These are phyloP conservation scores for Tripterygium wilfordii DNA, from an alignment of 177 flowering plant species.

Conservation along the genomic window DNA sequence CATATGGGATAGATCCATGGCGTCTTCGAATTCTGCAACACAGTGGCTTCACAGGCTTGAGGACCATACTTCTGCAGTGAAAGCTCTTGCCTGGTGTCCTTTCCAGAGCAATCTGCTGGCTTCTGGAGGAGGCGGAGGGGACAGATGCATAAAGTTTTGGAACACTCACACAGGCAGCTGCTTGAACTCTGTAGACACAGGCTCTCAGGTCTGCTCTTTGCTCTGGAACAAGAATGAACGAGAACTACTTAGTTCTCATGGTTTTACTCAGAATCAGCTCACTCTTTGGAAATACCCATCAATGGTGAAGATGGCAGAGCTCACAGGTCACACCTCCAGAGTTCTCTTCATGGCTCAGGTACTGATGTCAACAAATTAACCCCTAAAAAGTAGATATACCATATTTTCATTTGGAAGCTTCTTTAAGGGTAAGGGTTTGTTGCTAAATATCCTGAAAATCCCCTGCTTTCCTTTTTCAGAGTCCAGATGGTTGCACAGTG, in stretches of 20 bases:
- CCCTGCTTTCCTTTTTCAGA: too few relatives aligned
- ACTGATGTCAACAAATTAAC: background rate
- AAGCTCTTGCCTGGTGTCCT: conserved; percentile 87
- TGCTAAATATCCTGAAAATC: too few relatives aligned
- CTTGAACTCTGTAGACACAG: conserved; percentile 74
- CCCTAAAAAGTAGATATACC: background rate
- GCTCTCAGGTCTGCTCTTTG: conserved; percentile 74
- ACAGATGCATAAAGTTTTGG: conserved; percentile 72
- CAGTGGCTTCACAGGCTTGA: conserved; percentile 76
- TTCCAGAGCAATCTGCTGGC: conserved; percentile 76
- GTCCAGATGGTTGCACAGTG: conserved; percentile 87
- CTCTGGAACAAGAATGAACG: conserved; percentile 77
- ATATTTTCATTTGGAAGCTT: background rate
- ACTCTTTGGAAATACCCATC: conserved; percentile 83
- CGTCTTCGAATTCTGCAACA: conserved; percentile 43
- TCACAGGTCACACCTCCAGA: conserved; percentile 76
- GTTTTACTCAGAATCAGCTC: conserved; percentile 73
- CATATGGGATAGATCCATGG: conserved; percentile 63
- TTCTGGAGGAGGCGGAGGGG: conserved; percentile 78
- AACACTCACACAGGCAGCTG: conserved; percentile 81
- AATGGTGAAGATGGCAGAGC: conserved; percentile 74
- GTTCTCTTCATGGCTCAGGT: conserved; percentile 69
- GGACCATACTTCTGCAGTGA: conserved; percentile 77
- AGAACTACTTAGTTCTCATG: conserved; percentile 77
- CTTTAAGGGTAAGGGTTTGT: too few relatives aligned